Base-by-base conservation (phyloP, 805 yeast species). In the Candida nitratophila region DNA sequence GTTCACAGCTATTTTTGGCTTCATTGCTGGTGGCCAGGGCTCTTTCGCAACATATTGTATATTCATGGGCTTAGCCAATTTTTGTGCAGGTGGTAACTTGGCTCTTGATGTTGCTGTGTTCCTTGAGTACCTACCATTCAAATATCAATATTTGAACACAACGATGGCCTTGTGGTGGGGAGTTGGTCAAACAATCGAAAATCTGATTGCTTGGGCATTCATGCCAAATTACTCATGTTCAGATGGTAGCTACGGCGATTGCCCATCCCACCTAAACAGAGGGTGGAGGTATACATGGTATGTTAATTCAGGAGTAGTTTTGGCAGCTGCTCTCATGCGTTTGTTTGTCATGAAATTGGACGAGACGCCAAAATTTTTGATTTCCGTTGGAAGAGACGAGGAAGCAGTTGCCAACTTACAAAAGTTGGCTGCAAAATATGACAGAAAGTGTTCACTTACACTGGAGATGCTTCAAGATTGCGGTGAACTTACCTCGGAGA, bases 201-300 rank as follows among this genome's bases (percentile, higher is more conserved):
- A 66, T 29, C 58, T 77, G 17, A 52, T 77, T 35, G 72, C 80
- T 4, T 79, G 81, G 79, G 82, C 77, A 0, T 71, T 74, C 44
- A 61, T 79, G 39, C 71, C 79, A 14, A 68, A 72, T 46, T 64
- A 65, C 47, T 71, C 77, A 4, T 77, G 84, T 54, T 57, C 61
- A 17, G n/a, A n/a, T n/a, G n/a, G n/a, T n/a, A 54, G 66, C 59
- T 55, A 56, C 9, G 68, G 55, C n/a, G 38, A 63, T 35, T 79
- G 85, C 55, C 65, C 66, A 27, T 64, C 74, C 10, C 45, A 52
- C 12, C 56, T 64, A 31, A 79, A 79, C 57, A 69, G 72, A 62
- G 85, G 85, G 41, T 79, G 85, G 84, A 60, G 85, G 53, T 79
- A 79, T 57, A 65, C 69, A 40, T 74, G 77, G 68, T 76, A 68